Conservation (phyloP, 1,139 yeast genomes). For the Meyerozyma athensensis region DNA sequence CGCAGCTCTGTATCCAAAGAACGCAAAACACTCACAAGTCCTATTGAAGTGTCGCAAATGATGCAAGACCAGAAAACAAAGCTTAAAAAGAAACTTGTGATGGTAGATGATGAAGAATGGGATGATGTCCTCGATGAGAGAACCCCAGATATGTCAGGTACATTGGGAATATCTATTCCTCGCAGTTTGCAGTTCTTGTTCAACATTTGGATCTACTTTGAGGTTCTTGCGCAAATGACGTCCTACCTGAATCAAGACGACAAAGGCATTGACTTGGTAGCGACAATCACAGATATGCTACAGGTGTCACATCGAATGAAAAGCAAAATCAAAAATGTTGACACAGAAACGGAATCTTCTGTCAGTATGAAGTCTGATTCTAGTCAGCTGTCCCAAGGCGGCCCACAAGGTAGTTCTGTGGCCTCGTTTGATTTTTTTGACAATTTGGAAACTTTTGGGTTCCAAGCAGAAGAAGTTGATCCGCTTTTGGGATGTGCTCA, state of each 20-base stretch:
- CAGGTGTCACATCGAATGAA: constrained; percentile 15
- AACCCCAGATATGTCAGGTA: constrained; percentile 8
- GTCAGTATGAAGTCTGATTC: constrained; percentile 24
- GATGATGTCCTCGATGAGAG: constrained; percentile 10
- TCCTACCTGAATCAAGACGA: constrained; percentile 45
- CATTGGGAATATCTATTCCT: constrained; percentile 23
- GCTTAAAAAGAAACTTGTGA: constrained; percentile 24
- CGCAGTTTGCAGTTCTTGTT: constrained; percentile 49
- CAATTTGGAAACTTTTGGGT: constrained; percentile 25
- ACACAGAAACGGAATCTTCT: constrained; percentile 13
- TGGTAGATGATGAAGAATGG: constrained; percentile 35
- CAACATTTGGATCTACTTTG: constrained; percentile 63
- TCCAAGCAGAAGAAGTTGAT: constrained; percentile 43
- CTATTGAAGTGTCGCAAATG: constrained; percentile 10
- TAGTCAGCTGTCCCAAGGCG: constrained; percentile 17
- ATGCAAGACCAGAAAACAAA: constrained; percentile 13
- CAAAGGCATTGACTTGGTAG: constrained; percentile 40
- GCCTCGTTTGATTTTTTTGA: constrained; percentile 22
- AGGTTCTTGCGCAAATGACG: constrained; percentile 62
- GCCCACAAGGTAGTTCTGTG: constrained; percentile 2
- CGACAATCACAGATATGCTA: constrained; percentile 32
- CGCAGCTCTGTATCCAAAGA: constrained; percentile 16
- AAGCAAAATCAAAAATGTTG: constrained; percentile 8
- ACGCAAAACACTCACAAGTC: constrained; percentile 11
- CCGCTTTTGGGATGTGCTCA: constrained; percentile 67